Base-by-base conservation (phyloP, 345 rosid species). In the Camelina hispida region DNA sequence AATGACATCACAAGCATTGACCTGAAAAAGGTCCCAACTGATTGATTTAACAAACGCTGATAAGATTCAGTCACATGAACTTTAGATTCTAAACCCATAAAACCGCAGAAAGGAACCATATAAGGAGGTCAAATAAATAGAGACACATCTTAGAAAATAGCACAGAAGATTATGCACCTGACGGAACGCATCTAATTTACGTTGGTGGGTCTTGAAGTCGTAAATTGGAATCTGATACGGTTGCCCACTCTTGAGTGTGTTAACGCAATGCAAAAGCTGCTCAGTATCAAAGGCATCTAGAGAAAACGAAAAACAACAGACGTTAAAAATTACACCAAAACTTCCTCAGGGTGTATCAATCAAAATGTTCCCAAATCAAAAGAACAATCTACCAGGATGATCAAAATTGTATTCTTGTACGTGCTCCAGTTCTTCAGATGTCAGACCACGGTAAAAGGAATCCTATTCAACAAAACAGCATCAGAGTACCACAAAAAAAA, bases 361-460 rank as follows among this genome's bases (percentile, higher is more conserved):
- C n/a, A n/a, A n/a, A 51, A 0, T 51, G 28, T 40, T 50, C 56
- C 30, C 51, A 65, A 42, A 68, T 22, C 18, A 38, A 71, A 47
- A 48, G 8, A 70, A 30, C 2, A 68, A 32, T 1, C 1, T 86
- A 95, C 98, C 99, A 42, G 99, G 98, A 80, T 96, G 99, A 65
- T 96, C 99, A 77, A 96, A 96, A 85, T 96, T 96, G 79, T 96
- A 96, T 84, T 96, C 99, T 14, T 91, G 96, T 17, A 85, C 99
- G 55, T 85, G 90, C 60, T 83, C 77, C 28, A 83, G 69, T 79
- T 96, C 98, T 78, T 88, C 91, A 71, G 91, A 78, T 4, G 90
- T 96, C 83, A 96, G 66, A 60, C 99, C 98, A 60, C 97, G 97
- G 67, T 96, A 96, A 78, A 96, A 96, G 0, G 98, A 93, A 82